Evolutionary conservation across 2,329 filamentous ascomycete genomes (phyloP).

Genomic region (Aspergillus brasiliensis): DNA sequence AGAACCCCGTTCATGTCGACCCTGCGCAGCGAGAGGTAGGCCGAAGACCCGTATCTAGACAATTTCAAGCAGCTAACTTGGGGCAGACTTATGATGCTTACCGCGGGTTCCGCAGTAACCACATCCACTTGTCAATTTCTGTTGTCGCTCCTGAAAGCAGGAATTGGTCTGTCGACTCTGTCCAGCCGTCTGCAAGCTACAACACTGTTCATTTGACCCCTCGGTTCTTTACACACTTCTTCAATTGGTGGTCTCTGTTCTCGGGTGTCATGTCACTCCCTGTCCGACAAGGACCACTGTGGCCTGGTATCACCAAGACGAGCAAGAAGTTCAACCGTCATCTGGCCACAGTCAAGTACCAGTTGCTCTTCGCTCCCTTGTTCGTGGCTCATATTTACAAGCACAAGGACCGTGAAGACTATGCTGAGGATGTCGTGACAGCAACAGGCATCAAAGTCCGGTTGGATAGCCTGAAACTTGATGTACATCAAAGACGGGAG

Average conservation of each 20-base stretch:
- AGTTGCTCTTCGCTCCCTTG: constrained; percentile 83
- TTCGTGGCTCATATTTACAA: constrained; percentile 98
- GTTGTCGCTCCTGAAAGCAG: constrained; percentile 83
- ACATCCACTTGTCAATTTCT: constrained; percentile 93
- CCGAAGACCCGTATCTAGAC: not conserved
- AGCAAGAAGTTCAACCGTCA: constrained; percentile 99
- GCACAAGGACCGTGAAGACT: constrained; percentile 92
- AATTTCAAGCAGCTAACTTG: constrained; percentile 16
- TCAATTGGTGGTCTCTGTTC: constrained; percentile 96
- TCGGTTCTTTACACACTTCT: constrained; percentile 97
- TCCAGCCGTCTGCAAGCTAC: constrained; percentile 82
- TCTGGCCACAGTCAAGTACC: constrained; percentile 98
- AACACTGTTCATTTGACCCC: constrained; percentile 95
- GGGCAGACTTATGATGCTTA: constrained; percentile 81
- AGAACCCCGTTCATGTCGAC: constrained; percentile 74
- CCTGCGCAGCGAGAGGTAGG: constrained; percentile 53
- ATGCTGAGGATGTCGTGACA: constrained; percentile 74
- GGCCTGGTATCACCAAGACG: constrained; percentile 90
- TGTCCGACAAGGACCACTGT: constrained; percentile 86
- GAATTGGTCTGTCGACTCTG: constrained; percentile 77
- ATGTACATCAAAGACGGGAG: constrained; percentile 90
- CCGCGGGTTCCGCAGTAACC: constrained; percentile 90
- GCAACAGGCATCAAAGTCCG: constrained; percentile 96
- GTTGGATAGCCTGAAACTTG: constrained; percentile 95
- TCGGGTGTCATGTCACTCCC: constrained; percentile 92